phyloP scores from a whole-genome alignment of 2,329 filamentous ascomycete species.

The Diaporthe australafricana region DNA sequence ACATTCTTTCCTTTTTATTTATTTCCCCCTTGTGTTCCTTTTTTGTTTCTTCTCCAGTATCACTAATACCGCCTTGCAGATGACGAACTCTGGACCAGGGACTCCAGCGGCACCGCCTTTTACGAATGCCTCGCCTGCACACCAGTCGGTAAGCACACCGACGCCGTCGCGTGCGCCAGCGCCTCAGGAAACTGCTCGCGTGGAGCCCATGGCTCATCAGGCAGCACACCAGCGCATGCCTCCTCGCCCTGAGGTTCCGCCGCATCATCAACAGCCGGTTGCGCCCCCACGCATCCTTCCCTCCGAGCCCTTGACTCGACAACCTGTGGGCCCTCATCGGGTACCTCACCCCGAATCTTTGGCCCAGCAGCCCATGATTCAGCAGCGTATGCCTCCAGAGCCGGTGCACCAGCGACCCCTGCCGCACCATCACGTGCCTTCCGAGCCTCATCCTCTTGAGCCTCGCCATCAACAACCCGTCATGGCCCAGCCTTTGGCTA shows the following conservation, averaged over 20 bases:
- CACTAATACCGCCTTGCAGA: neutral
- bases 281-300: constrained; percentile 16
- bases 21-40: too few relatives aligned
- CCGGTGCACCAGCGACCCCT: neutral
- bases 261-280: constrained; percentile 16
- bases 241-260: neutral
- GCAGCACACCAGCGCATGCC: neutral
- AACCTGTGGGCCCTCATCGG: constrained; percentile 8
- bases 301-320: constrained; percentile 6
- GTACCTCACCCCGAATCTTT: constrained; percentile 15
- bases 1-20: too few relatives aligned
- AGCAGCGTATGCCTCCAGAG: constrained; percentile 21
- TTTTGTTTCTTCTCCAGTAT: too few relatives aligned
- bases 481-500: constrained; percentile 4
- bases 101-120: constrained; percentile 14
- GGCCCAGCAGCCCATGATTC: constrained; percentile 13
- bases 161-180: neutral
- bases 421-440: constrained; percentile 7
- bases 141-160: neutral
- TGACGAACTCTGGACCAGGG: neutral
- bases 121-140: constrained; percentile 1
- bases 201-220: neutral
- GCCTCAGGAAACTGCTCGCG: constrained; percentile 5
- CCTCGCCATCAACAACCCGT: neutral
- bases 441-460: neutral